Evolutionary conservation across 352 stramenopile species (phyloP).

Genomic region (Globisporangium heterothallicum): DNA sequence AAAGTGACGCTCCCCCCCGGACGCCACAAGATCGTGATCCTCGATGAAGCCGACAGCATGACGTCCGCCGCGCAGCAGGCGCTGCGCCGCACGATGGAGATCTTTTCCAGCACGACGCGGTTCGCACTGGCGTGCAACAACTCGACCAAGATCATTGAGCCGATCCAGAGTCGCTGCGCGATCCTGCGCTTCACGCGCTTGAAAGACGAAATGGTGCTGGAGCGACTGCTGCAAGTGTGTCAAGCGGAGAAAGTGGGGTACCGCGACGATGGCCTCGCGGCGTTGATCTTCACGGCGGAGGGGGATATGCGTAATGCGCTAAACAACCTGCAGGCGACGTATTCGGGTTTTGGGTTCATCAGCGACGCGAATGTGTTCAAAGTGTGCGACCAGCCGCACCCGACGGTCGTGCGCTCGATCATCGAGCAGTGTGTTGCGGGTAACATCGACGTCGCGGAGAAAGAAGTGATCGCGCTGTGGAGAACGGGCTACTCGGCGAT

Average conservation of each 20-base stretch:
- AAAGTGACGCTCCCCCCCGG: slow-evolving; percentile 92
- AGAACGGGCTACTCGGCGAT: slow-evolving; percentile 92
- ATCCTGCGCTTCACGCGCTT: slow-evolving; percentile 97
- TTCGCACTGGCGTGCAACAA: slow-evolving; percentile 99
- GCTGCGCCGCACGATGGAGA: slow-evolving; percentile 97
- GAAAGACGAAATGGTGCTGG: slow-evolving; percentile 94
- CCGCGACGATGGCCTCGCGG: slow-evolving; percentile 91
- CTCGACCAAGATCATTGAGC: slow-evolving; percentile 99
- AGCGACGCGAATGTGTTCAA: slow-evolving; percentile 95
- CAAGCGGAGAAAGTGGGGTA: slow-evolving; percentile 87
- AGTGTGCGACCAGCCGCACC: slow-evolving; percentile 95
- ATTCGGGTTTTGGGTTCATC: slow-evolving; percentile 93
- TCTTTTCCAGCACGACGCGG: slow-evolving; percentile 96
- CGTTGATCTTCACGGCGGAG: slow-evolving; percentile 98
- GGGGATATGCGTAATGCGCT: slow-evolving; percentile 99
- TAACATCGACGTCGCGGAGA: slow-evolving; percentile 82
- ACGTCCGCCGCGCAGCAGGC: slow-evolving; percentile 97
- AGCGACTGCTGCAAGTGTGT: slow-evolving; percentile 92
- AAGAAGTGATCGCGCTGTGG: slow-evolving; percentile 66
- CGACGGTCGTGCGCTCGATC: slow-evolving; percentile 70
- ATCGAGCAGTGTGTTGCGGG: slow-evolving; percentile 62
- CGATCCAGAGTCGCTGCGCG: slow-evolving; percentile 97
- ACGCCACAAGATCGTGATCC: slow-evolving; percentile 98
- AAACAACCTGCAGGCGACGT: slow-evolving; percentile 98
- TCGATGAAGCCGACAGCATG: slow-evolving; percentile 99